Base-by-base conservation (phyloP, 2,329 filamentous ascomycete genomes). In the Cordyceps pruinosa region DNA sequence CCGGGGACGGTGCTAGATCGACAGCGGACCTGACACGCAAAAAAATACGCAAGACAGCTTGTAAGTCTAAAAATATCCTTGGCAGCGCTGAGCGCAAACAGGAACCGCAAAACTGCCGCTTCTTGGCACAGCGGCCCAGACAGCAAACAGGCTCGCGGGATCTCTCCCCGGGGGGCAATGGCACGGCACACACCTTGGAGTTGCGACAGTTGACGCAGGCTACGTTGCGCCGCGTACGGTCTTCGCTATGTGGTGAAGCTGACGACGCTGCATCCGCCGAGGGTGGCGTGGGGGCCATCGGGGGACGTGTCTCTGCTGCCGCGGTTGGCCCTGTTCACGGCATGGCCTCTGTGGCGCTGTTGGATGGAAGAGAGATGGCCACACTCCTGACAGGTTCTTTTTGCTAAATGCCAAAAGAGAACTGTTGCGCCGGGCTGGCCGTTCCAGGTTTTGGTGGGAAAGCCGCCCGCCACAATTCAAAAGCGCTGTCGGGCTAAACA, bases 121-220 rank as follows among this genome's bases (percentile, higher is more conserved):
- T 15, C 54, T 44, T 44, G 46, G 46, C 44, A 48, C 5, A 9
- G 7, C 5, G 23, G 30, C 26, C 23, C 12, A 41, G n/a, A n/a
- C 35, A 35, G 28, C 15, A 19, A 45, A 26, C 34, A 42, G 21
- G 6, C 8, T 10, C n/a, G 19, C 35, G 46, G 37, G n/a, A 32
- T 30, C 19, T 26, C 13, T 26, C 25, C 45, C 37, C 28, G 46
- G 52, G 46, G 17, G n/a, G n/a, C 58, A 53, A 42, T 34, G 26
- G n/a, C n/a, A n/a, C n/a, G n/a, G n/a, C n/a, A 59, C 67, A 65
- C 60, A 73, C 72, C 66, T 74, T 74, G 56, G 72, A 73, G 60
- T 73, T 70, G 46, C 71, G 70, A 57, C 71, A 73, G 63, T 66
- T 72, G 54, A 73, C 66, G 47, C 71, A 73, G 23, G 71, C 71